These are phyloP conservation scores for Mucuna pruriens DNA, from an alignment of 306 rosid genomes.

Conservation along the genomic window DNA sequence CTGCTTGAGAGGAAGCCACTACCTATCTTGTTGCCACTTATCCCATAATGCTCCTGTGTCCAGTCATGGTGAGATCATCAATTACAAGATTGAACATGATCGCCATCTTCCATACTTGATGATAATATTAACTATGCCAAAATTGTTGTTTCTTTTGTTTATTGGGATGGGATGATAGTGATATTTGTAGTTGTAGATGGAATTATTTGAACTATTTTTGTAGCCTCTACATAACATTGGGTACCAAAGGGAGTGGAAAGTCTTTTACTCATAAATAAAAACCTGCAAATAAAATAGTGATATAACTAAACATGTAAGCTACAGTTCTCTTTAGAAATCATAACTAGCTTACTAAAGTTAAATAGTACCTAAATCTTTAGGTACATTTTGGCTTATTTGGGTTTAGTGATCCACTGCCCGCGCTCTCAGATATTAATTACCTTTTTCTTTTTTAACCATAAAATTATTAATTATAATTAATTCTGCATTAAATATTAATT, in stretches of 20 bases:
- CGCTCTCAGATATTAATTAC: neutral
- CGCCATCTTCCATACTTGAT: neutral
- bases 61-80: neutral
- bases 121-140: neutral
- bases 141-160: neutral
- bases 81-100: neutral
- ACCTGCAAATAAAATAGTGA: neutral
- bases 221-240: neutral
- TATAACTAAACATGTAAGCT: neutral
- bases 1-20: constrained; percentile 54
- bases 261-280: neutral
- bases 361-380: neutral
- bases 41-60: constrained; percentile 20
- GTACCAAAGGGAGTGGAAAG: neutral
- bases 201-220: neutral
- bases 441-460: neutral
- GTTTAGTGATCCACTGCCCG: neutral
- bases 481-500: too few relatives aligned
- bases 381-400: neutral
- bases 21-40: constrained; percentile 56
- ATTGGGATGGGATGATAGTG: neutral
- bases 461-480: too few relatives aligned
- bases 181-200: neutral
- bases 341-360: neutral
- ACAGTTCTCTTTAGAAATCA: neutral